Evolutionary conservation across 2,329 filamentous ascomycete species (phyloP).

Genomic region (Alternaria burnsii): DNA sequence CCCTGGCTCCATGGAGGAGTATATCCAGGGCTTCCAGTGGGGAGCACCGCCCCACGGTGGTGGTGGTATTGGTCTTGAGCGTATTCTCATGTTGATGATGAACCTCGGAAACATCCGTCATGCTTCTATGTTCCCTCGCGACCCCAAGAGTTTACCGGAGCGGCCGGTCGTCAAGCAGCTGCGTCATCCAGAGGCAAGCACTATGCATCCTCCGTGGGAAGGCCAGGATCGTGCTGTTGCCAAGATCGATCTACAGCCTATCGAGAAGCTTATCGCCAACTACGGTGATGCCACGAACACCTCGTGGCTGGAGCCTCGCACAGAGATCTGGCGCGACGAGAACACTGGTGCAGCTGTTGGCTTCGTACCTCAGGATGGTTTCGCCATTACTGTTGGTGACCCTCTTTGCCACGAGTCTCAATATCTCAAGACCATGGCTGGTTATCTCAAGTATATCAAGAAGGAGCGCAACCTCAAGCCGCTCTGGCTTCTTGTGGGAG

Average conservation of each 20-base stretch:
- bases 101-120: constrained; percentile 89
- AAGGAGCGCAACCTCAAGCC: constrained; percentile 77
- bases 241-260: constrained; percentile 68
- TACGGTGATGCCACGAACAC: constrained; percentile 95
- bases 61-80: constrained; percentile 88
- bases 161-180: constrained; percentile 69
- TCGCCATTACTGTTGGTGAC: constrained; percentile 85
- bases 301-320: constrained; percentile 89
- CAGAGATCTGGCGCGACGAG: constrained; percentile 84
- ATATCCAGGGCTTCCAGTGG: constrained; percentile 86
- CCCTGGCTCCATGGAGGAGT: constrained; percentile 86
- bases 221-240: constrained; percentile 59
- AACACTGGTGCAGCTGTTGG: constrained; percentile 83
- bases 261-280: constrained; percentile 91
- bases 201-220: constrained; percentile 73
- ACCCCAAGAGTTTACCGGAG: constrained; percentile 84
- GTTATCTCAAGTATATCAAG: constrained; percentile 78
- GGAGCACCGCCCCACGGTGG: constrained; percentile 90
- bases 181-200: constrained; percentile 89
- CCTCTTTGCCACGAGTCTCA: constrained; percentile 84
- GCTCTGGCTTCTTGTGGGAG: constrained; percentile 87
- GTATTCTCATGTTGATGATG: constrained; percentile 84
- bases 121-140: constrained; percentile 85
- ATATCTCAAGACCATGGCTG: constrained; percentile 74
- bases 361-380: constrained; percentile 79